Percentiles rank a stretch among this genome's conserved stretches.
These are phyloP conservation scores for Fusarium foetens DNA, from an alignment of 2,329 filamentous ascomycete species.

Conservation along the genomic window DNA sequence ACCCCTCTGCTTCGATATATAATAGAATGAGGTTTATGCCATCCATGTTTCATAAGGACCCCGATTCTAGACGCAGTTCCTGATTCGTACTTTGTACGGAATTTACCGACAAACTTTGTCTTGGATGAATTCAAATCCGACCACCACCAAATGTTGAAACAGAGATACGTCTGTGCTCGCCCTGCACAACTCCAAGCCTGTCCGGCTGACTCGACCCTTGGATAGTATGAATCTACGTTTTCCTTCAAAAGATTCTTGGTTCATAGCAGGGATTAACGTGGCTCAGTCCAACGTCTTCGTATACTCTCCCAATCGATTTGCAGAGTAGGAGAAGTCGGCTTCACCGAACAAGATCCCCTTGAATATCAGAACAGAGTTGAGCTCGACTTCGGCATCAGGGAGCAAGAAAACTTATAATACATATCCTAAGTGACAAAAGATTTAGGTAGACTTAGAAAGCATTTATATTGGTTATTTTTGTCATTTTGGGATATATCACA, in stretches of 20 bases:
- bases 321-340: not conserved
- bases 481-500: not conserved
- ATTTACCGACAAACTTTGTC: not conserved
- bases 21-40: no score
- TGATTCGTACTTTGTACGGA: no score
- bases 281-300: not conserved
- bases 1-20: no score
- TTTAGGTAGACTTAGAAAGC: fast-evolving
- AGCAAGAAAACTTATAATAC: not conserved
- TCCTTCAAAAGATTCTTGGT: not conserved
- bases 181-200: not conserved
- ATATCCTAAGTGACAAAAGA: not conserved
- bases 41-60: not conserved
- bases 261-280: not conserved
- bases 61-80: not conserved
- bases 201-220: not conserved
- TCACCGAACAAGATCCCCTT: not conserved
- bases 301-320: not conserved
- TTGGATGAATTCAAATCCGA: not conserved
- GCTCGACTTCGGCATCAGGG: not conserved
- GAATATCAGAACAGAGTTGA: not conserved
- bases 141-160: not conserved
- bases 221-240: fast-evolving
- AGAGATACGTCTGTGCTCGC: not conserved
- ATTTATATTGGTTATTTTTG: not conserved